These are phyloP conservation scores for Kluyveromyces nonfermentans DNA, from an alignment of 805 yeast species.

Conservation along the genomic window DNA sequence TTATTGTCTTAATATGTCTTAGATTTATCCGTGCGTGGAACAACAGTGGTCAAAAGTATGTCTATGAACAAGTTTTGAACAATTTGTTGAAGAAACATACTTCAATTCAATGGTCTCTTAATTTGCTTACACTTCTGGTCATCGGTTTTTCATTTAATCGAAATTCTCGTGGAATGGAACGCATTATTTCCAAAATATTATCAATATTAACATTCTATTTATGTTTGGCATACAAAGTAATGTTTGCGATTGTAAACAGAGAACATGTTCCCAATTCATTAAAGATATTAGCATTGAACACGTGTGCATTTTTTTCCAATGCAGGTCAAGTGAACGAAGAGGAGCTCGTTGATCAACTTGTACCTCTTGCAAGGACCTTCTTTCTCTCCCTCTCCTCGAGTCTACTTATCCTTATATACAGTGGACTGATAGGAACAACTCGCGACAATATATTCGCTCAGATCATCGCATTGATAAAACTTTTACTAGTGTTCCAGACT, in stretches of 20 bases:
- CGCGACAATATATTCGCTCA: constrained; percentile 6
- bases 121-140: constrained; percentile 31
- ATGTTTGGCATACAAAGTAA: constrained; percentile 45
- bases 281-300: constrained; percentile 13
- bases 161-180: constrained; percentile 30
- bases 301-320: constrained; percentile 7
- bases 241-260: constrained; percentile 46
- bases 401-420: constrained; percentile 26
- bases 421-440: constrained; percentile 2
- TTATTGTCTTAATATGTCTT: constrained; percentile 26
- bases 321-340: constrained; percentile 15
- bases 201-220: constrained; percentile 23
- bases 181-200: constrained; percentile 39
- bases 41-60: constrained; percentile 79
- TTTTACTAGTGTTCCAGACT: constrained; percentile 42
- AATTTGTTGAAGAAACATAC: constrained; percentile 31
- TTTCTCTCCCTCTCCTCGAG: constrained; percentile 26
- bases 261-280: constrained; percentile 39
- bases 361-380: constrained; percentile 30
- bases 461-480: constrained; percentile 22
- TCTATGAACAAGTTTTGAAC: constrained; percentile 41
- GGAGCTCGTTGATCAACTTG: constrained; percentile 24
- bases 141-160: constrained; percentile 14
- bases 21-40: constrained; percentile 76
- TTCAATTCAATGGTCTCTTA: constrained; percentile 39